Evolutionary conservation across 805 yeast genomes (phyloP).

Genomic region (Candida adriatica): DNA sequence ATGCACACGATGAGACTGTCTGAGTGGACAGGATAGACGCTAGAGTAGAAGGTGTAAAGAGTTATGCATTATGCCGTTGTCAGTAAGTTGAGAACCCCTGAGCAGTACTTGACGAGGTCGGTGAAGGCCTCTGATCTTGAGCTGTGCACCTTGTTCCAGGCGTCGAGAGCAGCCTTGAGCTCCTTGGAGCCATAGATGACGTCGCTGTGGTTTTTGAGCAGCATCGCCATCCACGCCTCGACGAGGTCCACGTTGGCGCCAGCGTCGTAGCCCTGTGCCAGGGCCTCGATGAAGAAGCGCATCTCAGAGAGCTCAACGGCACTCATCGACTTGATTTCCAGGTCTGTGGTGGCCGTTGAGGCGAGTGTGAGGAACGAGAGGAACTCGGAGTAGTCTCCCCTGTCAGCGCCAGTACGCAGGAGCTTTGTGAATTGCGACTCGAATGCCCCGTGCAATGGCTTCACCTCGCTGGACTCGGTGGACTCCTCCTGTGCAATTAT

Average conservation of each 20-base stretch:
- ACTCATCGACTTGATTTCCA: slow-evolving; percentile 79
- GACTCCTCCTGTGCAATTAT: slow-evolving; percentile 10
- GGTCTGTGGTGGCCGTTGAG: slow-evolving; percentile 73
- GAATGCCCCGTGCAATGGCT: slow-evolving; percentile 38
- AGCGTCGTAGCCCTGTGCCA: slow-evolving; percentile 47
- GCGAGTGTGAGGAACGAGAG: slow-evolving; percentile 47
- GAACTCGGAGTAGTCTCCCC: slow-evolving; percentile 40
- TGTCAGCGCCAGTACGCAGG: slow-evolving; percentile 43
- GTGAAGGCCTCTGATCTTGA: slow-evolving; percentile 47
- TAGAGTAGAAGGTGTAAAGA: slow-evolving; percentile 2
- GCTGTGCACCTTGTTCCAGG: slow-evolving; percentile 41
- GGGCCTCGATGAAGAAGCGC: slow-evolving; percentile 56
- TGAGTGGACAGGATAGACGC: too few relatives aligned
- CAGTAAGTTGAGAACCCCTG: slow-evolving; percentile 68
- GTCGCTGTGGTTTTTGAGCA: slow-evolving; percentile 79
- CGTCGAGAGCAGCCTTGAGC: slow-evolving; percentile 38
- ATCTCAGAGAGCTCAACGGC: slow-evolving; percentile 57
- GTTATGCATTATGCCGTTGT: slow-evolving; percentile 17
- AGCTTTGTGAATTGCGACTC: slow-evolving; percentile 69
- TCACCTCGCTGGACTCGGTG: slow-evolving; percentile 13
- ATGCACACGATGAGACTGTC: slow-evolving; percentile 12
- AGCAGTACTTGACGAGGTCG: slow-evolving; percentile 65
- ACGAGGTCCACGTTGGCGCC: slow-evolving; percentile 68
- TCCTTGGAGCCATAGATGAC: slow-evolving; percentile 43
- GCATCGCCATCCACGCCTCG: slow-evolving; percentile 73